phyloP scores from a whole-genome alignment of 495 filamentous ascomycete genomes.

The Cairneyella variabilis region DNA sequence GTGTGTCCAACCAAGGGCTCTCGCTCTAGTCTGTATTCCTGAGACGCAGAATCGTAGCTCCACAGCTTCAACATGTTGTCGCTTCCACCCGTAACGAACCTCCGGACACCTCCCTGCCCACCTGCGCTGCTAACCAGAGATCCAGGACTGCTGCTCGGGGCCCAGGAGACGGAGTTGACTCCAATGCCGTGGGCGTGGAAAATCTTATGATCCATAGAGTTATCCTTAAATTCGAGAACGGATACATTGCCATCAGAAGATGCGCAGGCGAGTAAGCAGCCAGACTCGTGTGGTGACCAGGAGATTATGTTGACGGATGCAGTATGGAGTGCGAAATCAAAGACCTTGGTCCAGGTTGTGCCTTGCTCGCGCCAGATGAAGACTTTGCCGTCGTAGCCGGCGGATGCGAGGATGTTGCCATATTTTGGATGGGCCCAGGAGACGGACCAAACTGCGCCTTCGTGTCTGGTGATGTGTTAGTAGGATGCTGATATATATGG shows the following conservation, averaged over 20 bases:
- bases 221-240: slow-evolving; percentile 95
- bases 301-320: slow-evolving; percentile 93
- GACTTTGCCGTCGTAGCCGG: slow-evolving; percentile 95
- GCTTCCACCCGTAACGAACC: slow-evolving; percentile 90
- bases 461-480: slow-evolving; percentile 59
- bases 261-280: slow-evolving; percentile 91
- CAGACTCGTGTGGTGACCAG: slow-evolving; percentile 94
- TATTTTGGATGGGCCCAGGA: slow-evolving; percentile 98
- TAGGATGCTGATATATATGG: slow-evolving; percentile 15
- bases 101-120: slow-evolving; percentile 55
- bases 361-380: slow-evolving; percentile 94
- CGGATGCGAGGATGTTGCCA: slow-evolving; percentile 92
- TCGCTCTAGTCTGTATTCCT: slow-evolving; percentile 49
- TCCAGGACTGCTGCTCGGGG: slow-evolving; percentile 75
- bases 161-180: slow-evolving; percentile 95
- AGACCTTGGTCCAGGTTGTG: slow-evolving; percentile 72
- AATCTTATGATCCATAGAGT: slow-evolving; percentile 77
- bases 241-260: slow-evolving; percentile 88
- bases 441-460: slow-evolving; percentile 94
- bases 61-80: slow-evolving; percentile 93
- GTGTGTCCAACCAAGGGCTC: slow-evolving; percentile 70
- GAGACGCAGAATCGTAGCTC: slow-evolving; percentile 49
- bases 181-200: slow-evolving; percentile 91
- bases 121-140: slow-evolving; percentile 69
- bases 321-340: slow-evolving; percentile 86